Conservation (phyloP, 345 rosid genomes). For the Trapa bicornis region DNA sequence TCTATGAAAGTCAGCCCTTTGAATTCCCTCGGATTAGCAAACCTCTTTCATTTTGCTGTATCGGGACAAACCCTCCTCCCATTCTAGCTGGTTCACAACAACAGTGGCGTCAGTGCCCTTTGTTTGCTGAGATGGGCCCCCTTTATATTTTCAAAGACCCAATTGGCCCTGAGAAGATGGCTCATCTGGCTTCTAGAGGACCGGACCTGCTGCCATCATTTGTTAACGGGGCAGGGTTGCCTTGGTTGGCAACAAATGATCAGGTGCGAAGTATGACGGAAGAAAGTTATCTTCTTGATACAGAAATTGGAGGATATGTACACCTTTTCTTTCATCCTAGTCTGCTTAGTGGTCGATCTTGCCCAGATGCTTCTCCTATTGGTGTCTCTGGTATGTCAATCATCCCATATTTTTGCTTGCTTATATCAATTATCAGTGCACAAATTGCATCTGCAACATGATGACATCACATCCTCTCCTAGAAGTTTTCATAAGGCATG, state of each 20-base stretch:
- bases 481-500: background rate
- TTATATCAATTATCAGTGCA: background rate
- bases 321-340: slow-evolving; percentile 91
- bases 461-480: background rate
- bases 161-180: slow-evolving; percentile 84
- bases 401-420: background rate
- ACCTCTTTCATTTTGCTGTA: slow-evolving; percentile 94
- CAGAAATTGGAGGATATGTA: slow-evolving; percentile 73
- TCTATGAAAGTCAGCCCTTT: slow-evolving; percentile 88
- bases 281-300: slow-evolving; percentile 74
- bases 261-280: slow-evolving; percentile 45
- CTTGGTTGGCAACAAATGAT: slow-evolving; percentile 85
- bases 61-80: slow-evolving; percentile 98
- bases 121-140: slow-evolving; percentile 99
- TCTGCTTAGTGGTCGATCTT: slow-evolving; percentile 80
- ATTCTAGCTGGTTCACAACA: slow-evolving; percentile 97
- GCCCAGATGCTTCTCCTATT: slow-evolving; percentile 93
- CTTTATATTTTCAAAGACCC: slow-evolving; percentile 92
- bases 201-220: slow-evolving; percentile 85
- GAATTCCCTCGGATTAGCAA: slow-evolving; percentile 91
- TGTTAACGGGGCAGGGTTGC: slow-evolving; percentile 89
- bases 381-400: slow-evolving; percentile 72
- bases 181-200: slow-evolving; percentile 79
- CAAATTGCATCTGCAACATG: background rate
- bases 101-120: slow-evolving; percentile 91